Base-by-base conservation (phyloP, 2,329 filamentous ascomycete genomes). In the Exophiala bonariae region DNA sequence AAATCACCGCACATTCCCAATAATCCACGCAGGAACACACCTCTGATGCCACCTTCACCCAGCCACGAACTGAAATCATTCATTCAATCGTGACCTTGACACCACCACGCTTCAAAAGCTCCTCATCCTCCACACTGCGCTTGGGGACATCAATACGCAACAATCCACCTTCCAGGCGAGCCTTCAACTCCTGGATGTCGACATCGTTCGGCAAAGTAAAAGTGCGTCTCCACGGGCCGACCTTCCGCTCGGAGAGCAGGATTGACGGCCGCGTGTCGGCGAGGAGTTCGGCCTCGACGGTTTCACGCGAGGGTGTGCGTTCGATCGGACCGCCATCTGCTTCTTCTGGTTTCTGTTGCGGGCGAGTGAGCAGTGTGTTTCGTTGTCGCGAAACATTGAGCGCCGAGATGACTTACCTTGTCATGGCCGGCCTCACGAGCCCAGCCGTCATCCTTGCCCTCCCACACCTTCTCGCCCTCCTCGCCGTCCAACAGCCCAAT, bases 121-220 rank as follows among this genome's bases (percentile, higher is more conserved):
- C 44, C 17, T 45, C 14, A 3, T 50, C 53, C 38, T 55, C 52
- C 23, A 55, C 19, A 14, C 52, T 55, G n/a, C 47, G 47, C 35
- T 56, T 56, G 8, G 53, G 53, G 18, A 56, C 16, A 26, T 53
- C 50, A 32, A 56, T 50, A 13, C 53, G 30, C 41, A 56, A 39
- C 41, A 56, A 23, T 6, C 53, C 53, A 23, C 47, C 53, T 2
- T 54, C 50, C 8, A 56, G 38, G 7, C 50, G 40, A 31, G 53
- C 53, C 31, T 53, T 56, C 40, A 56, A 41, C 28, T 54, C 50
- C 36, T 51, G 43, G 46, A 56, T 56, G 44, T 56, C 53, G 17
- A 56, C 50, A 28, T 56, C 53, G 8, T 54, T 47, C 41, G 53
- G 53, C 19, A 56, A 28, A 7, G 50, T 54, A 41, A 56, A 56